Base-by-base conservation (phyloP, 345 rosid species). In the Syzygium grande region DNA sequence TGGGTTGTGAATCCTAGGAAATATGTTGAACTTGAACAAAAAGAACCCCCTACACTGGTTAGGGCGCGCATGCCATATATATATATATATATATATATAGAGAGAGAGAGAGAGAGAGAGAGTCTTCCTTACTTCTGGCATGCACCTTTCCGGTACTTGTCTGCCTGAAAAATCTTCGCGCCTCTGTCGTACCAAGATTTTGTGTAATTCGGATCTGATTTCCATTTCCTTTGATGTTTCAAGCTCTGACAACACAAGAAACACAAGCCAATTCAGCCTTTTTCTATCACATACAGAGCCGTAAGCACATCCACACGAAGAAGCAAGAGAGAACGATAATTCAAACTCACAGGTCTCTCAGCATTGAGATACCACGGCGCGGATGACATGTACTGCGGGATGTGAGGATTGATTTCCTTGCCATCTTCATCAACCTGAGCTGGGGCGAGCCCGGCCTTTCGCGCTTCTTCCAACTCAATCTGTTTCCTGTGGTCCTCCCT, bases 191-290 rank as follows among this genome's bases (percentile, higher is more conserved):
- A 94, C 96, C 98, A 95, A 21, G 95, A 92, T 86, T 94, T 93
- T 3, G 98, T 93, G 91, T 95, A 96, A 85, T 96, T 93, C 29
- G 97, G 98, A 88, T 96, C 96, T 29, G 95, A 93, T 85, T 94
- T 95, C 98, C 96, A 94, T 55, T 96, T 96, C 93, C 97, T 91
- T 93, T 95, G 98, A 95, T 96, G 98, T 91, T 94, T 96, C 89
- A 94, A 93, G 88, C 96, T 95, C 95, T 94, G 84, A 65, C 13
- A 78, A 79, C 59, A n/a, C 21, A 58, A 63, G 8, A 29, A 78
- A 59, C 43, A 49, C 2, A 87, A 43, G 12, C 7, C 77, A 16
- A 17, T 34, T 52, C 78, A 49, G 21, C 87, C 23, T 73, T 19
- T 19, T 21, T 73, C 83, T 38, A 73, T 41, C 43, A n/a, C 25